phyloP scores from a whole-genome alignment of 106 monocot species.

The Acanthochlamys bracteata region DNA sequence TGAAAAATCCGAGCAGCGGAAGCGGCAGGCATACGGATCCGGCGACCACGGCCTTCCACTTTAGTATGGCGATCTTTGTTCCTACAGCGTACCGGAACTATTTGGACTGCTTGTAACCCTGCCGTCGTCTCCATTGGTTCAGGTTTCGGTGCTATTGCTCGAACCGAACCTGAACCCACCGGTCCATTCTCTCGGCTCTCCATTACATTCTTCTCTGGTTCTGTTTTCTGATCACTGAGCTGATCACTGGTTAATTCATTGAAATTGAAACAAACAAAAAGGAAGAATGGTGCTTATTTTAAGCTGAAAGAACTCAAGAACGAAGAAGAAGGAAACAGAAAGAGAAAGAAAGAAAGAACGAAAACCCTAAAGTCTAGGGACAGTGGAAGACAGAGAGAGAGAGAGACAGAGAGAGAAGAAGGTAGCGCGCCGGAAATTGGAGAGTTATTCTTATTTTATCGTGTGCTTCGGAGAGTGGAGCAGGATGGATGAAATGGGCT shows the following conservation, averaged over 20 bases:
- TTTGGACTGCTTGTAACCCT: constrained; percentile 10
- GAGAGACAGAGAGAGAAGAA: no score
- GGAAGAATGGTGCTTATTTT: no score
- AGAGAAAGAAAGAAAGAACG: no score
- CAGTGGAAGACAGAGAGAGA: no score
- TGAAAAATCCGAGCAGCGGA: constrained; percentile 38
- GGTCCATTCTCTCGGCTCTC: not conserved
- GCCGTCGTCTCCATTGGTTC: constrained; percentile 29
- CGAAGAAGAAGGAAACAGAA: no score
- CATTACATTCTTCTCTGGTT: not conserved
- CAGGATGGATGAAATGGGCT: no score
- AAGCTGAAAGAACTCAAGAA: no score
- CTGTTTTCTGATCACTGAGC: not conserved
- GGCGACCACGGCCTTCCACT: constrained; percentile 39
- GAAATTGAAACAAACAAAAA: not conserved
- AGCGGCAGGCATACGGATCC: constrained; percentile 42
- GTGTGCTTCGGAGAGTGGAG: no score
- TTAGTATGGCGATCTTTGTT: constrained; percentile 38
- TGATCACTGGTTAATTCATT: not conserved
- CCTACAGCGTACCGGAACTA: constrained; percentile 17
- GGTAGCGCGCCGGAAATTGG: no score
- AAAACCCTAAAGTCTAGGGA: no score
- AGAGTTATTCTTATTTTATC: no score
- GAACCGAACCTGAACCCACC: not conserved
- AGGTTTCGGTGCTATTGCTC: constrained; percentile 25